Base-by-base conservation (phyloP, 1,284 basidiomycete genomes). In the Ceratobasidium sp. region DNA sequence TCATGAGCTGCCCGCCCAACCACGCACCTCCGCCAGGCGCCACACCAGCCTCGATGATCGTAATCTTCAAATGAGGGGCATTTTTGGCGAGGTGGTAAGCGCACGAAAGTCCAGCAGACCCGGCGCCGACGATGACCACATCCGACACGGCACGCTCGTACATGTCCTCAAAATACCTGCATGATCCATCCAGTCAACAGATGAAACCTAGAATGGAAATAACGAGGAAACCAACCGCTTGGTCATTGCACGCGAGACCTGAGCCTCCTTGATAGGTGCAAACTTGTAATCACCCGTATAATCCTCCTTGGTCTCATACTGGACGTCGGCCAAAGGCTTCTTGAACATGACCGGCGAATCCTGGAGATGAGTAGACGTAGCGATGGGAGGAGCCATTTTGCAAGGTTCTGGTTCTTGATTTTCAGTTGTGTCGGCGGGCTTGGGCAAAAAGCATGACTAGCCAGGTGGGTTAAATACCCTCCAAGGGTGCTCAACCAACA, bases 1-100 rank as follows among this genome's bases (percentile, higher is more conserved):
- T 88, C 91, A 94, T 92, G 64, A 94, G 82, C 81, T 94, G 92
- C 1, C 92, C 92, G 44, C 91, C 90, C 58, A 92, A 84, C 90
- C 91, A 87, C 8, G 85, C 86, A 82, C 86, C 87, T n/a, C 85
- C 87, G 30, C 87, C 88, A 3, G 84, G 81, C 62, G 84, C 83
- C n/a, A 80, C 79, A 72, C 84, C 82, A 58, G 85, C 82, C 74
- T 87, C 86, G 77, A 86, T 85, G 25, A 88, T 78, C 5, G 83
- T 85, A 33, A 88, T 86, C 33, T 84, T 80, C 78, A 85, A 88
- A 62, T 80, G 81, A 75, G 86, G 86, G 0, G 87, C 84, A 76
- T 86, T 85, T 62, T 82, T 82, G 60, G 82, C 82, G 54, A 86
- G 80, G 12, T 84, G 83, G 74, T 87, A 86, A 3, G 87, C 87